phyloP scores from a whole-genome alignment of 2,329 filamentous ascomycete genomes.

The Hypoxylon sp. region DNA sequence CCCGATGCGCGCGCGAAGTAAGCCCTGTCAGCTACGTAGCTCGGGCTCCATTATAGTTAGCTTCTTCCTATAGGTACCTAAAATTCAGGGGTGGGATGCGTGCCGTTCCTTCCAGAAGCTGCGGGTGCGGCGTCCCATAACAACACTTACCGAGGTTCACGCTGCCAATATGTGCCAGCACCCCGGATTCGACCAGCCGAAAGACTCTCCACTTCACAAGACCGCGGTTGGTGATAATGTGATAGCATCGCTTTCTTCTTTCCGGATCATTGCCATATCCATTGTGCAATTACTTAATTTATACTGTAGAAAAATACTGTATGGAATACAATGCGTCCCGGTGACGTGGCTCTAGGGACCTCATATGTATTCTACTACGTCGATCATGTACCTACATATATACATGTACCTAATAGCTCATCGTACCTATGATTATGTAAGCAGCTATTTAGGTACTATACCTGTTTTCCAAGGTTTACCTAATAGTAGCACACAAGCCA shows the following conservation, averaged over 20 bases:
- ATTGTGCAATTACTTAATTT: conserved; percentile 10
- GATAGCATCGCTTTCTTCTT: conserved; percentile 11
- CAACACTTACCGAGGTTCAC: conserved; percentile 39
- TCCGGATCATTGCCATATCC: conserved; percentile 17
- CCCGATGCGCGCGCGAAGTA: conserved; percentile 9
- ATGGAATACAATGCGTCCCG: background rate
- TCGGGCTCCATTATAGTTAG: conserved; percentile 24
- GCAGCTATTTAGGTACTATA: too few species aligned
- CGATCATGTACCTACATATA: too few species aligned
- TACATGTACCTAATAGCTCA: too few species aligned
- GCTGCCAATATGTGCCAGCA: conserved; percentile 24
- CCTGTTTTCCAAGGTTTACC: too few species aligned
- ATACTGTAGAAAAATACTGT: conserved; percentile 9
- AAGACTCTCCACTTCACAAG: conserved; percentile 39
- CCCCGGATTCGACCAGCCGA: conserved; percentile 34
- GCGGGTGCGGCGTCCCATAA: conserved; percentile 28
- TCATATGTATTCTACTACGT: too few species aligned
- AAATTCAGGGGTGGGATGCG: conserved; percentile 24
- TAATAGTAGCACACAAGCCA: conserved; percentile 20
- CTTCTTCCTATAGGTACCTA: conserved; percentile 20
- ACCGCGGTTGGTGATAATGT: conserved; percentile 23
- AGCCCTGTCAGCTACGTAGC: conserved; percentile 35
- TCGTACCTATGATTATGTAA: background rate
- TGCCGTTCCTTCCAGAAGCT: conserved; percentile 44
- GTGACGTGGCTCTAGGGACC: conserved; percentile 1